These are phyloP conservation scores for Daedaleopsis sinensis DNA, from an alignment of 768 basidiomycete genomes.

Conservation along the genomic window DNA sequence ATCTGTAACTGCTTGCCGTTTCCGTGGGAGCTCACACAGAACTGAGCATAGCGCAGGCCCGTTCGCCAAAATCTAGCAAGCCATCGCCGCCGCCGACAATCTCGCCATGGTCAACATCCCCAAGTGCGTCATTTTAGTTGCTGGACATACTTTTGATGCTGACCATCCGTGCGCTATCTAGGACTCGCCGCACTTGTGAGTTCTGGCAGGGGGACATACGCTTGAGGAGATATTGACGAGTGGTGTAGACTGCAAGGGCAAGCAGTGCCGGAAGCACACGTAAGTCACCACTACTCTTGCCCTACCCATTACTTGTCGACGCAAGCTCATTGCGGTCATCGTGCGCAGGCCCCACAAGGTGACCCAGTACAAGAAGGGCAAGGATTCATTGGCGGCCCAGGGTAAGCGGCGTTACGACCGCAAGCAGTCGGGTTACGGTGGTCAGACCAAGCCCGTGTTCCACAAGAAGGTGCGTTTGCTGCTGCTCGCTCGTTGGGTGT, in stretches of 20 bases:
- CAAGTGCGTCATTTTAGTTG: slow-evolving; percentile 59
- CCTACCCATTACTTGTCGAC: not conserved
- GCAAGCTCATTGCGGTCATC: slow-evolving; percentile 9
- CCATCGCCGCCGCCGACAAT: slow-evolving; percentile 35
- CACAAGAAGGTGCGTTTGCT: slow-evolving; percentile 87
- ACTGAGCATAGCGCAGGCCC: slow-evolving; percentile 13
- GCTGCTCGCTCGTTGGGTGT: not conserved
- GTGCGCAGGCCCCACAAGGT: slow-evolving; percentile 91
- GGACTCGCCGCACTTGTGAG: slow-evolving; percentile 97
- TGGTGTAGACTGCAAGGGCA: slow-evolving; percentile 87
- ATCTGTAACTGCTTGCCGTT: slow-evolving; percentile 26
- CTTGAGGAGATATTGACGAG: slow-evolving; percentile 19
- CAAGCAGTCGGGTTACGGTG: slow-evolving; percentile 98
- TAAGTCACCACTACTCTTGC: slow-evolving; percentile 40
- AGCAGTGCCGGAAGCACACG: slow-evolving; percentile 97
- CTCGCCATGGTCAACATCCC: slow-evolving; percentile 92
- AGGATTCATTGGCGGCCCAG: slow-evolving; percentile 96
- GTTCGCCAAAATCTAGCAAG: slow-evolving; percentile 27
- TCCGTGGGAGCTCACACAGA: slow-evolving; percentile 21
- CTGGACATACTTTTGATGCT: not conserved
- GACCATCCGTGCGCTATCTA: slow-evolving; percentile 32
- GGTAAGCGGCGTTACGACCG: slow-evolving; percentile 99
- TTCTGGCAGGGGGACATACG: slow-evolving; percentile 24
- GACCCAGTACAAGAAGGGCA: slow-evolving; percentile 99
- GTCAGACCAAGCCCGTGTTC: slow-evolving; percentile 99